phyloP scores from a whole-genome alignment of 371 early-diverging fungal species.

The Mortierella sp. region DNA sequence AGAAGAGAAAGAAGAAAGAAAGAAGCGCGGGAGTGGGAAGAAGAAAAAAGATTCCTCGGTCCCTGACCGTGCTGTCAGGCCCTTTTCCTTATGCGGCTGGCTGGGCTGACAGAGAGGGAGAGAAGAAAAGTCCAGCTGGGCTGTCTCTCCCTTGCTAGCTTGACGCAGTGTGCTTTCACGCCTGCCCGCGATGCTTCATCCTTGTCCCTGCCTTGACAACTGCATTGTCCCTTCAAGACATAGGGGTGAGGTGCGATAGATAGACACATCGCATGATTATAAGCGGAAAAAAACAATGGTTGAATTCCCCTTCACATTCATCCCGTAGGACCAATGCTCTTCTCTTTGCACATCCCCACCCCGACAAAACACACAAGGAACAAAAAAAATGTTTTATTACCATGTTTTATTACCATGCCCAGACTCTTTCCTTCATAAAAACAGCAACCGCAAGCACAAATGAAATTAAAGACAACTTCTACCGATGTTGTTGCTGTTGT shows the following conservation, averaged over 20 bases:
- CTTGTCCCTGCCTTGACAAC: not conserved
- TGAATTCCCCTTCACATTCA: too few relatives aligned
- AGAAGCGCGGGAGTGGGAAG: not conserved
- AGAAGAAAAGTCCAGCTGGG: slow-evolving; percentile 4
- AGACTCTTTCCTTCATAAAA: not conserved
- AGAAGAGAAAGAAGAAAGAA: too few relatives aligned
- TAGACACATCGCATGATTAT: not conserved
- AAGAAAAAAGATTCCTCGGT: not conserved
- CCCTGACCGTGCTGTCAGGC: not conserved
- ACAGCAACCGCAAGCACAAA: not conserved
- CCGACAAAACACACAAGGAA: not conserved
- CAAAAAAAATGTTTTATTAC: not conserved
- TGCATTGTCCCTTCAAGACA: not conserved
- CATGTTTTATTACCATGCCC: too few relatives aligned
- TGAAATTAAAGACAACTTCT: not conserved
- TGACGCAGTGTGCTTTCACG: too few relatives aligned
- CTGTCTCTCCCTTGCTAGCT: not conserved
- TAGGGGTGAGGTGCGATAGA: not conserved
- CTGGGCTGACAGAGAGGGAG: not conserved
- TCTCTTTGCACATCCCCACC: not conserved
- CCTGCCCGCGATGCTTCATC: not conserved
- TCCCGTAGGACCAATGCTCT: not conserved
- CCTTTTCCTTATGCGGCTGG: not conserved
- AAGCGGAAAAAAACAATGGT: not conserved
- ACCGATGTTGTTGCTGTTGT: not conserved